A percentile compares a stretch with the other conserved stretches of the same genome.
These are phyloP conservation scores for Moesziomyces sp. DNA, from an alignment of 1,284 basidiomycete species.

Conservation along the genomic window DNA sequence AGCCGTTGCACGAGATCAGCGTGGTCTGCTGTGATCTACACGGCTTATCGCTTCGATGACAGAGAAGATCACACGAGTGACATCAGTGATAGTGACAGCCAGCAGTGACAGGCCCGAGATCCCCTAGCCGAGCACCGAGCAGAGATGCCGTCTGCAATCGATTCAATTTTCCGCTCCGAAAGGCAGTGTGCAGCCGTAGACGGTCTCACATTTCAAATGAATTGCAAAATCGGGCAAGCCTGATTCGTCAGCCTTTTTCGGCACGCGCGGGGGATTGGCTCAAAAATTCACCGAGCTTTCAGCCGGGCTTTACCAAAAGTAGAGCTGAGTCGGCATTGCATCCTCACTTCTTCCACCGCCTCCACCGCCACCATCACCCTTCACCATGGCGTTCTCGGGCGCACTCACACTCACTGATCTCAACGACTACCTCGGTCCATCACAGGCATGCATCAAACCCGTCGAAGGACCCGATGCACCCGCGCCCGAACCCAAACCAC, in stretches of 20 bases:
- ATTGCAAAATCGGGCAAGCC: conserved; percentile 2
- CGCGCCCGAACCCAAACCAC: conserved; percentile 53
- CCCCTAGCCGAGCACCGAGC: too few species aligned
- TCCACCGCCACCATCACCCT: neutral
- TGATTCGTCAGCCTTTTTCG: neutral
- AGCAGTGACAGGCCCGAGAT: too few species aligned
- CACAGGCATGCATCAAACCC: conserved; percentile 97
- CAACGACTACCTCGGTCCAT: conserved; percentile 97
- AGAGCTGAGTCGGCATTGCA: neutral
- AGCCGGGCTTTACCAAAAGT: neutral
- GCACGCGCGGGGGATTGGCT: too few species aligned
- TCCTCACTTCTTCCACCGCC: neutral
- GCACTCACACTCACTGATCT: conserved; percentile 86
- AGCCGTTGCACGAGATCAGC: too few species aligned
- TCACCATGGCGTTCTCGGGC: conserved; percentile 85
- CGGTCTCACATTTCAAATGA: too few species aligned
- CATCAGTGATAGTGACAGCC: too few species aligned
- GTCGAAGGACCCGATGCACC: conserved; percentile 70
- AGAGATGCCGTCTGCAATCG: too few species aligned
- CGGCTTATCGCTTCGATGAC: too few species aligned
- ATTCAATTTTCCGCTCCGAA: too few species aligned
- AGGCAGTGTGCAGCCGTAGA: too few species aligned
- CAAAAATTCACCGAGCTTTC: neutral
- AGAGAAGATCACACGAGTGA: too few species aligned
- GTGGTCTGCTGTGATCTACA: too few species aligned